Base-by-base conservation (phyloP, 805 yeast species). In the Wickerhamomyces queroliae region DNA sequence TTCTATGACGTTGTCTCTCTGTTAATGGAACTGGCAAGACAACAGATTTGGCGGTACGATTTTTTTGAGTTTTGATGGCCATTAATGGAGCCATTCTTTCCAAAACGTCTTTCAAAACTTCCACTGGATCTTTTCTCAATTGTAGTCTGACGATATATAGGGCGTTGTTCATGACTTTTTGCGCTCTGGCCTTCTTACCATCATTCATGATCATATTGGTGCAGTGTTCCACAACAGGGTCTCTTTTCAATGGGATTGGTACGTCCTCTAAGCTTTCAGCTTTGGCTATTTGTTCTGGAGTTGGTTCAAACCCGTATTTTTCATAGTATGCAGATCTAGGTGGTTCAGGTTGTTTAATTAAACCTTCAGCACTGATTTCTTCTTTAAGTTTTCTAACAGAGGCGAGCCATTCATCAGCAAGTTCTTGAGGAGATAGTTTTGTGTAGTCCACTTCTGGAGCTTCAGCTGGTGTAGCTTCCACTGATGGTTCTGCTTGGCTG, bases 181-280 rank as follows among this genome's bases (percentile, higher is more conserved):
- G 82, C 0, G 98, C 97, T 36, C 70, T 66, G 40, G 85, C 76
- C 61, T 90, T 93, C 61, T 81, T 80, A 32, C 99, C 99, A 57
- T 87, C 81, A 56, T 86, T 79, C 98, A 93, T 93, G 45, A 93
- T 79, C 66, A 89, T 71, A 58, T 89, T 89, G 39, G 86, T 81
- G 55, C 93, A 76, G 50, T 84, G 81, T 36, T 80, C 80, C 36
- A 90, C 68, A 17, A 80, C 75, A n/a, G 85, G 83, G 51, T 88
- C 93, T 33, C 66, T 63, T 47, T 70, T 68, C 21, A 66, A 54
- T 21, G 96, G 95, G 23, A 87, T 64, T 11, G 76, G 73, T 44
- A 66, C 64, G 30, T 61, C 67, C 42, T 70, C 64, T 37, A 82
- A 63, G 11, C 57, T 59, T 40, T 71, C 76, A 33, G 67, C 67